Evolutionary conservation across 805 yeast species (phyloP).

Genomic region (Yamadazyma philogaea): DNA sequence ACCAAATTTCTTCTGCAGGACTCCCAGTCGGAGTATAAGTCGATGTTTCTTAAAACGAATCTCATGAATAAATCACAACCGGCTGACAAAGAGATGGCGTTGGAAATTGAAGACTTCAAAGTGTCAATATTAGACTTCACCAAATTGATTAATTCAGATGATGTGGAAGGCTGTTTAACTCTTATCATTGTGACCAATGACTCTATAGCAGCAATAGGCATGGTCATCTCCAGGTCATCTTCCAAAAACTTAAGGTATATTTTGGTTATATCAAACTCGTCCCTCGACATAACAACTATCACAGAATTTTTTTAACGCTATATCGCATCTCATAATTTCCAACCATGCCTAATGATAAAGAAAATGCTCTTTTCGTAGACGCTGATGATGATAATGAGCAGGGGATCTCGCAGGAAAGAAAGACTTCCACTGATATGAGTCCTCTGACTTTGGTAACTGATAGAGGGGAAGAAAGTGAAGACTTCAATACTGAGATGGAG

Average conservation of each 20-base stretch:
- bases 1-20: conserved; percentile 83
- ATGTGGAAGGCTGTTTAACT: conserved; percentile 85
- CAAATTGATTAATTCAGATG: conserved; percentile 84
- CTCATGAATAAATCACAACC: conserved; percentile 97
- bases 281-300: conserved; percentile 7
- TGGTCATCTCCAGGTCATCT: conserved; percentile 95
- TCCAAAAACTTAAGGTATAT: conserved; percentile 76
- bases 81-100: conserved; percentile 90
- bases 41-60: conserved; percentile 85
- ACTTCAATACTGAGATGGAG: neutral
- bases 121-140: conserved; percentile 73
- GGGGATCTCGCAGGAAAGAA: neutral
- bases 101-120: conserved; percentile 75
- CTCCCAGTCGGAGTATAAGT: conserved; percentile 91
- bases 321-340: neutral
- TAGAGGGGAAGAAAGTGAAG: neutral
- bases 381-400: conserved; percentile 1
- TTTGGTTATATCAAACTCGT: conserved; percentile 70
- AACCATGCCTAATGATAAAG: conserved; percentile 3
- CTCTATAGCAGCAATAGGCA: conserved; percentile 99
- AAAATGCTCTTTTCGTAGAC: conserved; percentile 7
- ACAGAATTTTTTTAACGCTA: neutral
- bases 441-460: neutral
- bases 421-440: neutral
- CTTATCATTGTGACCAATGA: conserved; percentile 80